A percentile compares a stretch with the other conserved stretches of the same genome.
Conservation (phyloP, 192 early-diverging fungal genomes). For the Entomortierella beljakovae region DNA sequence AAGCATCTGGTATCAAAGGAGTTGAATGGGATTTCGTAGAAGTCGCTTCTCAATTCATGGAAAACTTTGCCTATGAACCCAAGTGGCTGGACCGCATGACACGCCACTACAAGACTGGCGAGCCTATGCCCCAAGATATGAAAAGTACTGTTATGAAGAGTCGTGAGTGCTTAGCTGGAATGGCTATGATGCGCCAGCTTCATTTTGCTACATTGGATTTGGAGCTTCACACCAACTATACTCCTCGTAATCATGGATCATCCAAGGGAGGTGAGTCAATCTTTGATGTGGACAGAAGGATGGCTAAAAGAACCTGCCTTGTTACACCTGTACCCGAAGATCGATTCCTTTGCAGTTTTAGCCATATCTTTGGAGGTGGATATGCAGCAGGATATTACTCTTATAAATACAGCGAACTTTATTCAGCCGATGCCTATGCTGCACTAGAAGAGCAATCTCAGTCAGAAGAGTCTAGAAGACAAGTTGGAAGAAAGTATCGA, state of each 20-base stretch:
- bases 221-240: conserved; percentile 56
- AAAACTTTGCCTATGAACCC: conserved; percentile 69
- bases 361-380: conserved; percentile 69
- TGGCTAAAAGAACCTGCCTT: conserved; percentile 58
- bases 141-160: conserved; percentile 59
- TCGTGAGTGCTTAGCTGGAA: conserved; percentile 59
- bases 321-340: conserved; percentile 62
- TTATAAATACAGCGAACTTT: conserved; percentile 73
- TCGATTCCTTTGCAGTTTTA: conserved; percentile 67
- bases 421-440: conserved; percentile 72
- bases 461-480: conserved; percentile 13
- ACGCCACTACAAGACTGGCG: conserved; percentile 63
- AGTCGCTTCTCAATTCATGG: conserved; percentile 75
- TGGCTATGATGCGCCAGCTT: conserved; percentile 68
- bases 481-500: conserved; percentile 62
- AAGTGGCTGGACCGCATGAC: conserved; percentile 62
- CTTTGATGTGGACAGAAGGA: conserved; percentile 66
- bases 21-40: conserved; percentile 72
- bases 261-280: conserved; percentile 33
- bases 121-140: conserved; percentile 69
- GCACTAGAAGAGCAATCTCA: conserved; percentile 63
- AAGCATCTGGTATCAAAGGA: conserved; percentile 71
- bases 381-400: conserved; percentile 73
- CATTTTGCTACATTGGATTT: conserved; percentile 66
- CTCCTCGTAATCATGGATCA: neutral